Base-by-base conservation (phyloP, 371 early-diverging fungal species). In the Lichtheimia hyalospora region DNA sequence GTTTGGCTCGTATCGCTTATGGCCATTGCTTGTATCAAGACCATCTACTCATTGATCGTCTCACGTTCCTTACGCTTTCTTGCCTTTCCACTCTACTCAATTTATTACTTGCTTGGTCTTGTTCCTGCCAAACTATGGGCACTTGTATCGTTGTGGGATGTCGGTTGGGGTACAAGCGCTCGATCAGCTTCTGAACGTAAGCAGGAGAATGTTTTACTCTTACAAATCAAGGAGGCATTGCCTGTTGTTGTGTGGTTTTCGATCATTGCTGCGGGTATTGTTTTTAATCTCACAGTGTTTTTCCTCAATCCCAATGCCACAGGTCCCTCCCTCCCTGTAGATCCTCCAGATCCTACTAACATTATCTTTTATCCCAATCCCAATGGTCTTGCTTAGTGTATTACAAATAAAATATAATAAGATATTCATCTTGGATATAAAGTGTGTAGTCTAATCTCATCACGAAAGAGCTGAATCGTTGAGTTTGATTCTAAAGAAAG, bases 51-150 rank as follows among this genome's bases (percentile, higher is more conserved):
- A 0, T 16, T 78, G 6, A 18, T 69, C 5, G 61, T 83, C 13
- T 67, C 83, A 0, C 58, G 64, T 6, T 67, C 75, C 6, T 39
- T 66, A 7, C 75, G 75, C 5, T 85, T 85, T 54, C 52, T 85
- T 27, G 75, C 68, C 8, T 80, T 83, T 28, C 83, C 85, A 6
- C 4, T 81, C 4, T 85, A 84, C 58, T 77, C 83, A 0, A 42
- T 82, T 21, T 79, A 83, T 46, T 84, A 85, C 54, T 63, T 85
- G 52, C 34, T 82, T 8, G 86, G 86, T 0, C 70, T 80, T 24
- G 82, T 85, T 0, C 86, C 86, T 7, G 82, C 86, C 49, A 85
- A 85, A 41, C 51, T 85, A 20, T 84, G 72, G 75, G 86, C 86
- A 3, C 70, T 84, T 2, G 58, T 85, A 6, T 82, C 84, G 0